Evolutionary conservation across 1,284 basidiomycete genomes (phyloP), one percentile per base, ranked within the genome.

Genomic region (Ceratobasidium sp.): DNA sequence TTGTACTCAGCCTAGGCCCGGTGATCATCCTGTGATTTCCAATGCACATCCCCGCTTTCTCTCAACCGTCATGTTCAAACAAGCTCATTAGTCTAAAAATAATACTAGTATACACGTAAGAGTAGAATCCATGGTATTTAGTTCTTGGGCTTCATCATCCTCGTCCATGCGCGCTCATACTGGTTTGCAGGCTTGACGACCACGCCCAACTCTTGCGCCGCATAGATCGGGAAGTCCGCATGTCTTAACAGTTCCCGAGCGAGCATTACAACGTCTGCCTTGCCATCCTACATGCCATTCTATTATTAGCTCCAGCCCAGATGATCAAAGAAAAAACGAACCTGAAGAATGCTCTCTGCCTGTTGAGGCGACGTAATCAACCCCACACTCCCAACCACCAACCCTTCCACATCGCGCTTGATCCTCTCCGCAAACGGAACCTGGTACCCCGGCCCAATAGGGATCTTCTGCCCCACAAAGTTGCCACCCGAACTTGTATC

Each of bases 401-500:
- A 73, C 42, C 83, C 77, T 0, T 86, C 85, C 70, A 88, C 79
- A 4, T 85, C 82, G 70, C 85, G 82, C 80, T 91, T 92, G 74
- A 93, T 77, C 40, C 82, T 84, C 72, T 85, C 86, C 0, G 91
- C 87, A 74, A 91, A 90, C 1, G 84, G 87, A 1, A 91, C 85
- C 85, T 92, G 72, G 10, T 35, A 40, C 17, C 27, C 22, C 4
- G 50, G 52, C 17, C 49, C 64, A 65, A 69, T 13, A 13, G 70
- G 45, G 45, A 71, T 62, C 56, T 64, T 20, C 42, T 1, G 20
- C 70, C 83, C 76, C 2, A 74, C 76, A 80, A 85, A 90, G 76
- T 89, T 89, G 0, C 91, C 91, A 20, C 88, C 90, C 0, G 84
- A 83, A 69, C 86, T 89, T 64, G 83, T 83, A 77, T 93, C 90